A percentile compares a stretch with the other conserved stretches of the same genome.
These are phyloP conservation scores for Bipolaris oryzae DNA, from an alignment of 2,329 filamentous ascomycete species.

Conservation along the genomic window DNA sequence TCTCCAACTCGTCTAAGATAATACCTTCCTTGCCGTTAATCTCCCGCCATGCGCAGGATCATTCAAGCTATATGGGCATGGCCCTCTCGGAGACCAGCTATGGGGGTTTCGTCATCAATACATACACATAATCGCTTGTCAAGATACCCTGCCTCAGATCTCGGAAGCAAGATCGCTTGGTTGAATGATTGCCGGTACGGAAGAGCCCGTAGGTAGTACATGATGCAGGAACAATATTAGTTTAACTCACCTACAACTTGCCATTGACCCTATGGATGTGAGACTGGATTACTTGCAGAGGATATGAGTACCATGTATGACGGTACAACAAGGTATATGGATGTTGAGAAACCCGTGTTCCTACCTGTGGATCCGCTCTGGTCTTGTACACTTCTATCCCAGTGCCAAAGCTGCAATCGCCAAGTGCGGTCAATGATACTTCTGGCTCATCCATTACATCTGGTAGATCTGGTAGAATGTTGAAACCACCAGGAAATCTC, in stretches of 20 bases:
- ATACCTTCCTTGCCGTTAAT: not conserved
- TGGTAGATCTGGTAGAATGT: not conserved
- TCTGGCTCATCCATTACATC: not conserved
- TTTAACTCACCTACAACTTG: not conserved
- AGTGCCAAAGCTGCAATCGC: not conserved
- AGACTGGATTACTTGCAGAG: not conserved
- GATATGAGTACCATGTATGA: not conserved
- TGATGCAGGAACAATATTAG: not conserved
- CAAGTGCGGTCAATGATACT: not conserved
- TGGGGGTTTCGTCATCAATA: not conserved
- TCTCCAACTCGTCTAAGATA: not conserved
- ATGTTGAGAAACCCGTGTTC: not conserved
- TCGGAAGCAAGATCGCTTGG: not conserved
- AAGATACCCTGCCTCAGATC: constrained; percentile 1
- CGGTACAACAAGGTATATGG: not conserved
- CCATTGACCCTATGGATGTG: not conserved
- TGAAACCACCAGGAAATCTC: not conserved
- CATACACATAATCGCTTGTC: not conserved
- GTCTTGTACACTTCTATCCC: not conserved
- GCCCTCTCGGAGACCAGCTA: not conserved
- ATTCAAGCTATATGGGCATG: not conserved
- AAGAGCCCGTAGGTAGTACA: not conserved
- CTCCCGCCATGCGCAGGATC: not conserved
- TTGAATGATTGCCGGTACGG: not conserved
- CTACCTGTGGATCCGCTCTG: not conserved